Conservation (phyloP, 2,329 filamentous ascomycete genomes). For the Basipetospora sp. region DNA sequence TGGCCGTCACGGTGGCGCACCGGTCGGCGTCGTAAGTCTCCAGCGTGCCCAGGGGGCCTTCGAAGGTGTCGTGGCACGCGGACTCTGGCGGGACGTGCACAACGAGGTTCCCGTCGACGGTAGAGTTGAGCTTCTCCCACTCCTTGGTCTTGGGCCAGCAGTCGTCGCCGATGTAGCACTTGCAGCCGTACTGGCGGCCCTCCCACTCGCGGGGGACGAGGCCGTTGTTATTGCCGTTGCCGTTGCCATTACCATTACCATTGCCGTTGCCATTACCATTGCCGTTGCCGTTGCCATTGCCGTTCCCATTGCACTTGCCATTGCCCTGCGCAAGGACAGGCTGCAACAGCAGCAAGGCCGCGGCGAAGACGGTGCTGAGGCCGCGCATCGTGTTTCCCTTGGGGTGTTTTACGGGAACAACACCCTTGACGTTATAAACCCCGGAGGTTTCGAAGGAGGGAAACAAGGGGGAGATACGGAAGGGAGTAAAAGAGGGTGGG, state of each 20-base stretch:
- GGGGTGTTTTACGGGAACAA: no score
- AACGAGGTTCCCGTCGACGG: slow-evolving; percentile 21
- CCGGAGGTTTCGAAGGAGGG: no score
- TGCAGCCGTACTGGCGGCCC: slow-evolving; percentile 16
- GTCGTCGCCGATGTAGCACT: slow-evolving; percentile 17
- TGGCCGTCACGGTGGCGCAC: slow-evolving; percentile 17
- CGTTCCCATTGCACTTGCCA: no score
- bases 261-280: not conserved
- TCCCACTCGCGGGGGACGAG: slow-evolving; percentile 12
- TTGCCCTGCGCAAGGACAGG: no score
- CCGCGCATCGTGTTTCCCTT: no score
- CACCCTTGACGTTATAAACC: no score
- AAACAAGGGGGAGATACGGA: no score
- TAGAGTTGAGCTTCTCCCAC: slow-evolving; percentile 20
- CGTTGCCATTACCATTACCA: not conserved
- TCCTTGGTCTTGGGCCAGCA: slow-evolving; percentile 17
- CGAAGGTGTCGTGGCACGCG: slow-evolving; percentile 22
- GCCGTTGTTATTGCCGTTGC: not conserved
- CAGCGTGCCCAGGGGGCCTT: slow-evolving; percentile 21
- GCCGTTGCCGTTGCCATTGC: no score
- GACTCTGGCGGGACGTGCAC: slow-evolving; percentile 17
- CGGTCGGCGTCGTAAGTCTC: slow-evolving; percentile 21
- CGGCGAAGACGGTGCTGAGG: no score
- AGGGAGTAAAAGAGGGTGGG: no score
- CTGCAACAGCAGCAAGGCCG: no score